Evolutionary conservation across 495 filamentous ascomycete species (phyloP).

Genomic region (Hypoxylon subgilvum): DNA sequence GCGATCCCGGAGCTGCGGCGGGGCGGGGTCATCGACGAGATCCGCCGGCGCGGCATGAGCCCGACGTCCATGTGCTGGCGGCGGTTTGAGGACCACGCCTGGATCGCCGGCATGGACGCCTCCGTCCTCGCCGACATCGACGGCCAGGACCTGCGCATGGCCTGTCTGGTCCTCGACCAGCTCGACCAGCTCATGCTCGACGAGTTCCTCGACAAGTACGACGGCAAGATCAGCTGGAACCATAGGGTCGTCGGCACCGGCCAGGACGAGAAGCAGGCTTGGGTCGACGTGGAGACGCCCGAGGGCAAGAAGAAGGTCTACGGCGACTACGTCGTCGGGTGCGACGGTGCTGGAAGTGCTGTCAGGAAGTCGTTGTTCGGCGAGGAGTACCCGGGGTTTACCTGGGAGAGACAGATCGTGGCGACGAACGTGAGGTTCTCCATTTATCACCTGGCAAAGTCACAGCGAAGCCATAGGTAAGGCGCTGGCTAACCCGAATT

Average conservation of each 20-base stretch:
- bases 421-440: slow-evolving; percentile 63
- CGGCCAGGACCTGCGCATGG: slow-evolving; percentile 47
- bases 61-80: slow-evolving; percentile 61
- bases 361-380: slow-evolving; percentile 63
- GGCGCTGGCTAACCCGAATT: slow-evolving; percentile 1
- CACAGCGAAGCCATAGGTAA: neutral
- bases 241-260: slow-evolving; percentile 57
- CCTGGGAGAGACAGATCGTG: slow-evolving; percentile 64
- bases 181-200: slow-evolving; percentile 54
- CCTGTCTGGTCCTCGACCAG: slow-evolving; percentile 46
- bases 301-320: slow-evolving; percentile 49
- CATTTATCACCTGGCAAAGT: neutral
- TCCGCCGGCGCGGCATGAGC: slow-evolving; percentile 55
- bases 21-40: slow-evolving; percentile 62
- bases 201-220: slow-evolving; percentile 51
- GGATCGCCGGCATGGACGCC: slow-evolving; percentile 43
- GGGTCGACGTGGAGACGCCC: slow-evolving; percentile 57
- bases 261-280: slow-evolving; percentile 56
- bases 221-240: slow-evolving; percentile 53
- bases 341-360: slow-evolving; percentile 64
- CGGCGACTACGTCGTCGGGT: slow-evolving; percentile 64
- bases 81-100: slow-evolving; percentile 44
- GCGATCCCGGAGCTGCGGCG: slow-evolving; percentile 61
- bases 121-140: slow-evolving; percentile 39
- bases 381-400: slow-evolving; percentile 64